These are phyloP conservation scores for Porpolomopsis calyptriformis DNA, from an alignment of 768 basidiomycete genomes.

Conservation along the genomic window DNA sequence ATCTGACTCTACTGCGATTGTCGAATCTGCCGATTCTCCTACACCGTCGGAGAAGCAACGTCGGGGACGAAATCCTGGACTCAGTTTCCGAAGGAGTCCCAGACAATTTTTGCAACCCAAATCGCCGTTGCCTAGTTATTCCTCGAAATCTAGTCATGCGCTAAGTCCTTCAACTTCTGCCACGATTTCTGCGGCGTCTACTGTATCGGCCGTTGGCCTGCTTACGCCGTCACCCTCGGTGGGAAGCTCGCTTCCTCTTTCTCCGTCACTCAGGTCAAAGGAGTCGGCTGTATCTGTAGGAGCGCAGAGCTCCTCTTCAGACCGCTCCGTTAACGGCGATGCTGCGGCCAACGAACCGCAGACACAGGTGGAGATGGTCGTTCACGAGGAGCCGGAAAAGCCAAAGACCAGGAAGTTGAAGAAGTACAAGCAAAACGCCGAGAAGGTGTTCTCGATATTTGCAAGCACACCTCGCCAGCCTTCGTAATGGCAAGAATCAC, in stretches of 20 bases:
- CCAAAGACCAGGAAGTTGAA: conserved; percentile 66
- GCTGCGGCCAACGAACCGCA: conserved; percentile 18
- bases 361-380: conserved; percentile 21
- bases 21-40: conserved; percentile 32
- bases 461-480: conserved; percentile 50
- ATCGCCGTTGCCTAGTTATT: conserved; percentile 45
- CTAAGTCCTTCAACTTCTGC: conserved; percentile 36
- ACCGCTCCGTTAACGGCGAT: conserved; percentile 51
- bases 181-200: conserved; percentile 37
- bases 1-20: conserved; percentile 31
- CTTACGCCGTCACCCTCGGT: conserved; percentile 57
- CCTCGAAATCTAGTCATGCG: conserved; percentile 31
- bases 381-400: conserved; percentile 41
- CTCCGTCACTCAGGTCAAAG: conserved; percentile 72
- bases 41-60: conserved; percentile 38
- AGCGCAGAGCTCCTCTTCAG: conserved; percentile 60
- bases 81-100: conserved; percentile 65
- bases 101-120: conserved; percentile 65
- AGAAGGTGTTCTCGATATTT: conserved; percentile 77
- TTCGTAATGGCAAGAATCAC: conserved; percentile 7
- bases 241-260: conserved; percentile 32
- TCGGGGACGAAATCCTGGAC: conserved; percentile 57
- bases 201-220: conserved; percentile 32
- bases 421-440: conserved; percentile 81
- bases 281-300: conserved; percentile 70